Percentiles rank a stretch among this genome's conserved stretches.
These are phyloP conservation scores for Eimeria falciformis DNA, from an alignment of 169 alveolate genomes.

Conservation along the genomic window DNA sequence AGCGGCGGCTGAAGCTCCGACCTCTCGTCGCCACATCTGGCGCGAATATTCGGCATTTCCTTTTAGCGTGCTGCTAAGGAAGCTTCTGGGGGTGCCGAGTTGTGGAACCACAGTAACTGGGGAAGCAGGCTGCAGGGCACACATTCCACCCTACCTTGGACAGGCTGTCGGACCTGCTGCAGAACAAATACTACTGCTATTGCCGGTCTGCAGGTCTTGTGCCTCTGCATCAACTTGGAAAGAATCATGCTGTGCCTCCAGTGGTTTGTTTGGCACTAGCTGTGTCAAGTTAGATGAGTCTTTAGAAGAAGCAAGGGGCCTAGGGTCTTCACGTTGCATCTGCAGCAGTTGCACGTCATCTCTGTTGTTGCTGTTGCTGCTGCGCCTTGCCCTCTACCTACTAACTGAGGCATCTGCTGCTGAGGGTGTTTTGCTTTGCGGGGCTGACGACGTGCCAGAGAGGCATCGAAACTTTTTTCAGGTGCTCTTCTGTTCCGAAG, in stretches of 20 bases:
- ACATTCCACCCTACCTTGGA: not conserved
- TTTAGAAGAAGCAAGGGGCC: too few relatives aligned
- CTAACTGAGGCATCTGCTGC: not conserved
- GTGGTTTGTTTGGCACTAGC: too few relatives aligned
- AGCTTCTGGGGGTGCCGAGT: not conserved
- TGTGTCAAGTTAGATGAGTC: too few relatives aligned
- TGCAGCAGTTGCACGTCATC: conserved; percentile 24
- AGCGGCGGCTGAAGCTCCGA: not conserved
- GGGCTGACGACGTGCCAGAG: conserved; percentile 1
- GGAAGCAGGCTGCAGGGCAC: not conserved
- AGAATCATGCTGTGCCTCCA: too few relatives aligned
- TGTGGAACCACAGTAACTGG: conserved; percentile 9
- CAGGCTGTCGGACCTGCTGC: not conserved
- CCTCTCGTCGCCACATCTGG: not conserved
- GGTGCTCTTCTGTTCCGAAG: not conserved
- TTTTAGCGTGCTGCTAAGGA: not conserved
- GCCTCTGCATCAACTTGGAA: not conserved
- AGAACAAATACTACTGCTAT: conserved; percentile 10
- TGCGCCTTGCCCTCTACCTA: not conserved
- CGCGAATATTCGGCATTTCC: not conserved
- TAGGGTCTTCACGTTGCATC: not conserved
- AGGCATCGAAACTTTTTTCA: not conserved
- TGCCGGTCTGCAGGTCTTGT: conserved; percentile 34
- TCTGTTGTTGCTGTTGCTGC: conserved; percentile 52
- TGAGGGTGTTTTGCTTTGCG: conserved; percentile 15